Conservation (phyloP, 768 basidiomycete genomes). For the Amanita exitialis region DNA sequence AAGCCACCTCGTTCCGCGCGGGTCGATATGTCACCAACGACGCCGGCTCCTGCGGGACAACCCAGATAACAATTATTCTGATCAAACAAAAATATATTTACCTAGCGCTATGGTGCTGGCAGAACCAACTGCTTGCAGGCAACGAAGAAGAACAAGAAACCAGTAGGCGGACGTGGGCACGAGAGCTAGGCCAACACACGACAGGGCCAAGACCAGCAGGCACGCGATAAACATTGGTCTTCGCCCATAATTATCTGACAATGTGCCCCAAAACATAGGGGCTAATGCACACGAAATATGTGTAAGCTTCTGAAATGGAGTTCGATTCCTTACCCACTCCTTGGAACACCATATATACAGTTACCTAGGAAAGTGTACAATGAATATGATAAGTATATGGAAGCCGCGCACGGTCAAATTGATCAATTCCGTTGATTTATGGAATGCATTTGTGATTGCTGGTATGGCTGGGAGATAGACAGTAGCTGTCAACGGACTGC, state of each 20-base stretch:
- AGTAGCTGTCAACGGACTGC: constrained; percentile 60
- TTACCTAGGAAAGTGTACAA: constrained; percentile 28
- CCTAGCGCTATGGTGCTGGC: constrained; percentile 74
- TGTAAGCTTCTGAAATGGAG: not conserved
- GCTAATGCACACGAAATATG: constrained; percentile 22
- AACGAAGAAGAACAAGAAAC: constrained; percentile 72
- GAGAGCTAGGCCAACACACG: constrained; percentile 53
- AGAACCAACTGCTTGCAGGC: constrained; percentile 70
- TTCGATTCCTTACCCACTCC: constrained; percentile 36
- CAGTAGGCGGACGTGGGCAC: constrained; percentile 55
- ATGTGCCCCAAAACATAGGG: constrained; percentile 61
- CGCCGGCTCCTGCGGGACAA: constrained; percentile 48
- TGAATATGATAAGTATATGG: constrained; percentile 5
- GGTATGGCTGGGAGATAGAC: constrained; percentile 81
- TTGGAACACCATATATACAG: constrained; percentile 65
- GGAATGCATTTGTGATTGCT: constrained; percentile 47
- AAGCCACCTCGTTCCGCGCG: constrained; percentile 68
- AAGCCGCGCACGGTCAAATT: constrained; percentile 53
- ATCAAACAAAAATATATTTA: constrained; percentile 13
- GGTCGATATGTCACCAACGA: constrained; percentile 69
- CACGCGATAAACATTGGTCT: constrained; percentile 56
- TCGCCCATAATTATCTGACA: constrained; percentile 59
- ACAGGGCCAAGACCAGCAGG: constrained; percentile 47
- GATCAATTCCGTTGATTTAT: constrained; percentile 59
- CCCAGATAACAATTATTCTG: not conserved